These are phyloP conservation scores for Coemansia sp. DNA, from an alignment of 192 early-diverging fungal species.

Conservation along the genomic window DNA sequence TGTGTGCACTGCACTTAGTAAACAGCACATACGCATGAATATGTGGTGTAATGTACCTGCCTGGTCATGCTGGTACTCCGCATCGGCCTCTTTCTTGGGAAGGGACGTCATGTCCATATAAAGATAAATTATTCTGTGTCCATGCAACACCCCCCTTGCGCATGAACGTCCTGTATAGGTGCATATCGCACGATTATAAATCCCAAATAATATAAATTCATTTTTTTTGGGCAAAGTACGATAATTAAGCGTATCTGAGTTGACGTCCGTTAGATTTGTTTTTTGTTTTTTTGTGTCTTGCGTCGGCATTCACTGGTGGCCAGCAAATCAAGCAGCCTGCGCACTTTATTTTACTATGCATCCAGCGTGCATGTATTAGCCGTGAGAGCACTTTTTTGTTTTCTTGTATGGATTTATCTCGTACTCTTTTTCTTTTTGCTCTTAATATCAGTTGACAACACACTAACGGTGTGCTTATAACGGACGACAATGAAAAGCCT, in stretches of 20 bases:
- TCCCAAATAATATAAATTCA: background rate
- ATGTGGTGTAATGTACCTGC: background rate
- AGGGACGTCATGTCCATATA: background rate
- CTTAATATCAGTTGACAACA: background rate
- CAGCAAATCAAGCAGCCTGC: conserved; percentile 2
- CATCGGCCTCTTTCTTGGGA: conserved; percentile 7
- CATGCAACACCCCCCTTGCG: background rate
- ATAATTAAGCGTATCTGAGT: background rate
- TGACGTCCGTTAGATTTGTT: background rate
- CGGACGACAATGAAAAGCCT: background rate
- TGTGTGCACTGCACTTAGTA: background rate
- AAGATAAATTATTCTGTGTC: conserved; percentile 1
- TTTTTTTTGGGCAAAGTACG: background rate
- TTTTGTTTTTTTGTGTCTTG: background rate
- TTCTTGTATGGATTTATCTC: background rate
- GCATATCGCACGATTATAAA: background rate
- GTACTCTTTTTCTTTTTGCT: background rate
- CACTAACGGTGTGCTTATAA: background rate
- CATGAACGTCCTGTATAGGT: background rate
- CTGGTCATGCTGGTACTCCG: background rate
- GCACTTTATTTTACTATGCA: background rate
- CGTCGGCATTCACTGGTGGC: conserved; percentile 1
- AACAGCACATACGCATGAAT: background rate
- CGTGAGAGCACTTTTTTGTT: background rate
- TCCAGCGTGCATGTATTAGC: background rate